Base-by-base conservation (phyloP, 306 rosid genomes). In the Gastrolobium villosum region DNA sequence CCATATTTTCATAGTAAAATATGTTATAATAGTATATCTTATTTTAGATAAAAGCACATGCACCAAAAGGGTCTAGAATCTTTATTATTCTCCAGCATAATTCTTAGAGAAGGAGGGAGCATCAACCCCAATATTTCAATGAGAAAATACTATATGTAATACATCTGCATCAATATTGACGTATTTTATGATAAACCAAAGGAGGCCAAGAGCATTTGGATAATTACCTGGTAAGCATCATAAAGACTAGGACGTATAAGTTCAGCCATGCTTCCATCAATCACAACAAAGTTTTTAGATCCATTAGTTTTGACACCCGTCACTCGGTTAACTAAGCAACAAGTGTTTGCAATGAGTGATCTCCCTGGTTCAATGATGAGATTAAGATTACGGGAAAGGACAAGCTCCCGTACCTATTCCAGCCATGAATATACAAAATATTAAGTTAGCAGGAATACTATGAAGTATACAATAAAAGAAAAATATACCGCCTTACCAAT, bases 311-410 rank as follows among this genome's bases (percentile, higher is more conserved):
- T 95, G 77, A 95, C 97, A 39, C 99, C 97, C 0, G 97, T 95
- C 61, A 95, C 99, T 78, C 96, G 91, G 80, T 87, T 95, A 67
- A 95, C 99, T 64, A 95, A 83, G 81, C 97, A 93, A 80, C 97
- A 91, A 6, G 99, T 89, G 79, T 95, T 93, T 55, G 98, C 99
- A 49, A 95, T 91, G 44, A 95, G 94, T 48, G 99, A 95, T 81
- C 99, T 93, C 72, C 98, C 99, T 2, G 99, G 99, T 83, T 95
- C 99, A 65, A 95, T 93, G 81, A 95, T 92, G 82, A 95, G 99
- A 63, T 87, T 93, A 65, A 95, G 96, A 83, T 76, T 83, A 74
- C 91, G 92, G 9, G 98, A 86, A 49, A 87, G 89, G 74, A 95
- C 98, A 74, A 92, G 86, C 82, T 91, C 96, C 13, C 92, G 84